A percentile compares a stretch with the other conserved stretches of the same genome.
Conservation (phyloP, 345 rosid genomes). For the Rhodomyrtus tomentosa region DNA sequence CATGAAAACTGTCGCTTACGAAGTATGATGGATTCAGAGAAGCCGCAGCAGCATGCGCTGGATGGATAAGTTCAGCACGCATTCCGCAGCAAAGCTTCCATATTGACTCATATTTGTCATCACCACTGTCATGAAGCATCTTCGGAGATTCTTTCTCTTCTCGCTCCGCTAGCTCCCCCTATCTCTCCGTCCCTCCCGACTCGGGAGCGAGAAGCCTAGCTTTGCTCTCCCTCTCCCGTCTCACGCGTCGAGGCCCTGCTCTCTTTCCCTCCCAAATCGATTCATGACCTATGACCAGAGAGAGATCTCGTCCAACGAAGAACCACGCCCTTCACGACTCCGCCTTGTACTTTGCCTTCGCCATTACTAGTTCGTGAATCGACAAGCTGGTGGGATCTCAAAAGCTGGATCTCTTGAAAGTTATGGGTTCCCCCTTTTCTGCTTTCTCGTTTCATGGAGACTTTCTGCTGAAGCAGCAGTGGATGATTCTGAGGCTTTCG, state of each 20-base stretch:
- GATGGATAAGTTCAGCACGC: too few species aligned
- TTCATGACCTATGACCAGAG: too few species aligned
- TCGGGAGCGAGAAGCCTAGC: too few species aligned
- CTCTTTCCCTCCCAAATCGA: not conserved
- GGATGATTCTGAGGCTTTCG: not conserved
- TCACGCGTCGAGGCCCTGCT: not conserved
- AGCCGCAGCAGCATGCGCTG: too few species aligned
- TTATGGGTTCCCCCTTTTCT: not conserved
- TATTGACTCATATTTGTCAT: too few species aligned
- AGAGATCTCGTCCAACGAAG: not conserved
- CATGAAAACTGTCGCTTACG: too few species aligned
- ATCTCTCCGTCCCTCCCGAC: too few species aligned
- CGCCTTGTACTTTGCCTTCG: not conserved
- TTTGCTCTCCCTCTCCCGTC: too few species aligned
- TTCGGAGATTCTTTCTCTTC: not conserved
- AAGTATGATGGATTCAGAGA: too few species aligned
- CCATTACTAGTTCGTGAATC: not conserved
- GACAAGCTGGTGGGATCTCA: not conserved
- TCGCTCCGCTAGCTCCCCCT: too few species aligned
- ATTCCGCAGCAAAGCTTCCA: too few species aligned
- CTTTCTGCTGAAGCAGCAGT: not conserved
- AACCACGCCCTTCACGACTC: not conserved
- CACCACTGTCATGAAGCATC: not conserved
- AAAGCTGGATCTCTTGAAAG: not conserved
- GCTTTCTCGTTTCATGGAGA: not conserved